Base-by-base conservation (phyloP, 805 yeast genomes). In the Clavispora phyllophila region DNA sequence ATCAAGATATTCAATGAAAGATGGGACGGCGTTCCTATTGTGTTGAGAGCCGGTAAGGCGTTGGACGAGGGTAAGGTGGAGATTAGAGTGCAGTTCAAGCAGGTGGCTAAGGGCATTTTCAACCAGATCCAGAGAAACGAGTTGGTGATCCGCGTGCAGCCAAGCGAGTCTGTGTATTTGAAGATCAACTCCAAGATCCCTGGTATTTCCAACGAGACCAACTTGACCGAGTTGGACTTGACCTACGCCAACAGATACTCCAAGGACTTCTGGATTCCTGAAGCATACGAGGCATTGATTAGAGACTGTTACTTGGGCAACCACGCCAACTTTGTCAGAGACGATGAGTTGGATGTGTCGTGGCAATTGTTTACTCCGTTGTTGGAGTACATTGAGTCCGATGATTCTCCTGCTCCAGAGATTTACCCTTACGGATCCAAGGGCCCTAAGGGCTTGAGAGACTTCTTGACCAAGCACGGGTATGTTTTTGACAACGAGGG, bases 1-100 rank as follows among this genome's bases (percentile, higher is more conserved):
- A 60, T 91, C 48, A 71, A 81, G 51, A 86, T 93, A 63, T 74
- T 81, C 57, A 93, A 90, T 65, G 98, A 93, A 68, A 81, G 97
- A 61, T 93, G 99, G 99, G 93, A 86, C 49, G 98, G 98, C 58
- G 98, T 93, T 36, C 99, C 99, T 42, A 80, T 93, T 60, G 83
- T 93, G 41, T 73, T 93, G 73, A 80, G 96, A 70, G 99, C 98
- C 13, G 99, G 99, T 59, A 93, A 93, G 70, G 96, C 98, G n/a
- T 72, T 93, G 47, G 88, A 91, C 63, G 90, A 84, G 58, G 85
- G 91, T 46, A 89, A 89, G 74, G 99, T 93, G 39, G 99, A 93
- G 72, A 84, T 93, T 50, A 79, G 98, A 65, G 72, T 93, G 48
- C 98, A 93, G 73, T 91, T 85, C 71, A 87, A 83, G 68, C 84